phyloP scores from a whole-genome alignment of 148 eudicot species.

The Rhododendron vialii region DNA sequence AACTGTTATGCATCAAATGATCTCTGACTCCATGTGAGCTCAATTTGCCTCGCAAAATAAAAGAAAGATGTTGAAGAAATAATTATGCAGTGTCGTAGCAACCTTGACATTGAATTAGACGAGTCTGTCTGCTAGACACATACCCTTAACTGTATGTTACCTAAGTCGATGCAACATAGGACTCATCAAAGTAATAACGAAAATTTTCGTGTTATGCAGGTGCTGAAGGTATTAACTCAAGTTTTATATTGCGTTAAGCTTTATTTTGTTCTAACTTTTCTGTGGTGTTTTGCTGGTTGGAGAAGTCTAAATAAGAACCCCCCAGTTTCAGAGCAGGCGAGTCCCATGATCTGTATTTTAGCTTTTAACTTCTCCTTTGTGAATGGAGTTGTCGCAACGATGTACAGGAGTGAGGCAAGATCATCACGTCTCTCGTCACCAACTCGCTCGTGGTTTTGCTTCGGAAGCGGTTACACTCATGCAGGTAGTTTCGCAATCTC shows the following conservation, averaged over 20 bases:
- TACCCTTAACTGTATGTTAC: neutral
- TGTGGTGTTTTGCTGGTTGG: neutral
- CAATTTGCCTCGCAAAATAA: neutral
- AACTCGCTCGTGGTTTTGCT: neutral
- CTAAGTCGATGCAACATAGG: neutral
- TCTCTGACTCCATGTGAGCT: neutral
- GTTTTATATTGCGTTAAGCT: neutral
- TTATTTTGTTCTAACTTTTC: neutral
- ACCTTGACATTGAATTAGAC: neutral
- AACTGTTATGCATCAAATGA: neutral
- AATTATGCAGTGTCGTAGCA: neutral
- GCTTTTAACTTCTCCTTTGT: neutral
- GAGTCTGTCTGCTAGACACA: neutral
- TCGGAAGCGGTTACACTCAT: neutral
- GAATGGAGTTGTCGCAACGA: neutral
- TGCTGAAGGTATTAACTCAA: neutral
- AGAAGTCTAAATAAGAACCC: neutral
- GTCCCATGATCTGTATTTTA: neutral
- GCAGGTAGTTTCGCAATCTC: neutral
- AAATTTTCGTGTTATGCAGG: neutral
- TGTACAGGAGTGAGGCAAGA: neutral
- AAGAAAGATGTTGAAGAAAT: neutral
- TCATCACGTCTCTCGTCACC: neutral
- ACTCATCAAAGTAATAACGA: neutral
- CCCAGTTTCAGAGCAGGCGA: neutral